Conservation (phyloP, 352 stramenopile species). For the Peronospora belbahrii region DNA sequence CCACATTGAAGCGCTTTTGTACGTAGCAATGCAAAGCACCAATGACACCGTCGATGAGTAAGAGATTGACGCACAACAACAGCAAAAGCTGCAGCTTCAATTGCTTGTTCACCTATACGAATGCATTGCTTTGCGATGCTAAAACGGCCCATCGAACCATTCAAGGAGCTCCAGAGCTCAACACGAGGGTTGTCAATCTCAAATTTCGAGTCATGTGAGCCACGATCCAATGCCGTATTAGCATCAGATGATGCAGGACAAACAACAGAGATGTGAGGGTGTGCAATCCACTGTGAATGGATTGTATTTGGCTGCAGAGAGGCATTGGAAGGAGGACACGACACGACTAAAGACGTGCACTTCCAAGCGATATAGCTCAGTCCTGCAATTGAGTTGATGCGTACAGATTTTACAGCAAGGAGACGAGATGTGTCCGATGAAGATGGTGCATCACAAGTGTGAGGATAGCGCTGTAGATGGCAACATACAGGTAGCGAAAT, state of each 20-base stretch:
- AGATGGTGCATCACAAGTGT: neutral
- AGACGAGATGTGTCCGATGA: conserved; percentile 4
- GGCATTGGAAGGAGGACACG: neutral
- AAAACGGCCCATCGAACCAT: conserved; percentile 26
- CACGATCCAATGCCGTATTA: conserved; percentile 8
- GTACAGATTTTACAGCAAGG: conserved; percentile 10
- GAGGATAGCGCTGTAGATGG: neutral
- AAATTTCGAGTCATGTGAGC: conserved; percentile 9
- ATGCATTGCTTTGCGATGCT: conserved; percentile 24
- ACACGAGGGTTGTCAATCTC: conserved; percentile 18
- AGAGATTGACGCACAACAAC: conserved; percentile 34
- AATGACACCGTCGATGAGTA: conserved; percentile 36
- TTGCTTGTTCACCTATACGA: conserved; percentile 17
- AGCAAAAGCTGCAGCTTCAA: conserved; percentile 47
- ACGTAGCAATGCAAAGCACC: conserved; percentile 41
- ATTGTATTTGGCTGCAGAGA: neutral
- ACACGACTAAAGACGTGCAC: conserved; percentile 6
- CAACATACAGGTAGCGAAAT: conserved; percentile 19
- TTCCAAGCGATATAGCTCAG: conserved; percentile 22
- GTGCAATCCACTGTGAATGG: conserved; percentile 24
- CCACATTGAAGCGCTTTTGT: conserved; percentile 48
- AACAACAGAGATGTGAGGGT: conserved; percentile 4
- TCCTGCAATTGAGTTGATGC: conserved; percentile 7
- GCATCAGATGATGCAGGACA: conserved; percentile 5
- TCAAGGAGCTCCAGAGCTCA: conserved; percentile 16